A percentile compares a stretch with the other conserved stretches of the same genome.
phyloP scores from a whole-genome alignment of 257 asterid species.

The Ophiorrhiza pumila region DNA sequence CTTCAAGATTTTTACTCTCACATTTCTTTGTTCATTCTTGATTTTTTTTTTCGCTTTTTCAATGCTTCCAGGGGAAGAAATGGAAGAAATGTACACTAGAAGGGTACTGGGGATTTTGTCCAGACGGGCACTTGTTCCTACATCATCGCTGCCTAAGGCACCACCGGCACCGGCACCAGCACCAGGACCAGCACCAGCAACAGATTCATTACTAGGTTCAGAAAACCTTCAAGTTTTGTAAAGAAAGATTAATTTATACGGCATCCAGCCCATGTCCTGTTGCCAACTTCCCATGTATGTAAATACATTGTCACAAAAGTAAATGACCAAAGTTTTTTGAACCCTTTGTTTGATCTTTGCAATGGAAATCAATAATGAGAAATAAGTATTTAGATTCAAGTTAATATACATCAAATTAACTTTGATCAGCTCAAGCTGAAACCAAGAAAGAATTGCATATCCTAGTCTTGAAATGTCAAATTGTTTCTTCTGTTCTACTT shows the following conservation, averaged over 20 bases:
- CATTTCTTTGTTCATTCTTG: background rate
- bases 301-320: background rate
- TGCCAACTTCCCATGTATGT: background rate
- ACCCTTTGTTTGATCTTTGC: background rate
- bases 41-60: background rate
- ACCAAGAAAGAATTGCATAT: no score
- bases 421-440: background rate
- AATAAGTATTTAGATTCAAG: background rate
- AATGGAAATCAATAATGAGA: background rate
- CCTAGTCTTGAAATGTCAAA: no score
- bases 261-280: background rate
- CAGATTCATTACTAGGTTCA: background rate
- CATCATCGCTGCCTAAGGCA: conserved; percentile 12
- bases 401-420: no score
- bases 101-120: conserved; percentile 28
- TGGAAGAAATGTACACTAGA: conserved; percentile 17
- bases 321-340: background rate
- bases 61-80: conserved; percentile 29
- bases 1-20: background rate
- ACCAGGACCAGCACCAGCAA: conserved; percentile 7
- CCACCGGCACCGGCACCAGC: conserved; percentile 23
- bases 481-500: no score
- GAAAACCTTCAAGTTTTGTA: background rate
- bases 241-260: background rate
- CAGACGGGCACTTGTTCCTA: conserved; percentile 58